These are phyloP conservation scores for Aspergillus amoenus DNA, from an alignment of 2,329 filamentous ascomycete genomes.

Conservation along the genomic window DNA sequence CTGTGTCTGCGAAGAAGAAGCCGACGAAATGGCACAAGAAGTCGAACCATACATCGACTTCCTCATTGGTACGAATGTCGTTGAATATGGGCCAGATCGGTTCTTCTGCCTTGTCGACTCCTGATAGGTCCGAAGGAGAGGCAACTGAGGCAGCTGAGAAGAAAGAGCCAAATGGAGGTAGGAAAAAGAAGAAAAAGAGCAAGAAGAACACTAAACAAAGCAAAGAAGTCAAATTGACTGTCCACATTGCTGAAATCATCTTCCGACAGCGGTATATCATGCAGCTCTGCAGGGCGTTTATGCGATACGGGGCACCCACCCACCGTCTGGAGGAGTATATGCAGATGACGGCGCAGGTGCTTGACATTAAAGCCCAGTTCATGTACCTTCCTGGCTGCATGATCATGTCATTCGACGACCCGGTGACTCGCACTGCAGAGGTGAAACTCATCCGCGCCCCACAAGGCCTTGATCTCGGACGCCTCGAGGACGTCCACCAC, in stretches of 20 bases:
- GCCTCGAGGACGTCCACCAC: constrained; percentile 46
- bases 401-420: constrained; percentile 82
- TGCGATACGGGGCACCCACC: constrained; percentile 89
- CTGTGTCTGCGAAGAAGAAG: constrained; percentile 38
- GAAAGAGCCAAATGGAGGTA: too few relatives aligned
- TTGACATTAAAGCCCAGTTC: constrained; percentile 89
- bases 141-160: too few relatives aligned
- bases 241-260: constrained; percentile 70
- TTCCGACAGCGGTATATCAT: constrained; percentile 81
- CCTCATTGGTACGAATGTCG: constrained; percentile 38
- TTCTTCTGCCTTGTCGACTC: constrained; percentile 17
- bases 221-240: constrained; percentile 59
- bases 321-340: constrained; percentile 91
- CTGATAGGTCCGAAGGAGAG: background rate
- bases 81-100: constrained; percentile 32
- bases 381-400: constrained; percentile 91
- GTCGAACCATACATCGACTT: constrained; percentile 30
- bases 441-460: constrained; percentile 46
- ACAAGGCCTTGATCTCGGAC: constrained; percentile 47
- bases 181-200: constrained; percentile 17
- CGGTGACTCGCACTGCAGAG: constrained; percentile 48
- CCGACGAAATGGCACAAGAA: constrained; percentile 45
- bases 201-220: constrained; percentile 31
- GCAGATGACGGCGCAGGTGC: constrained; percentile 80
- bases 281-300: constrained; percentile 81